phyloP scores from a whole-genome alignment of 2,329 filamentous ascomycete species.

The Diplocarpon mali region DNA sequence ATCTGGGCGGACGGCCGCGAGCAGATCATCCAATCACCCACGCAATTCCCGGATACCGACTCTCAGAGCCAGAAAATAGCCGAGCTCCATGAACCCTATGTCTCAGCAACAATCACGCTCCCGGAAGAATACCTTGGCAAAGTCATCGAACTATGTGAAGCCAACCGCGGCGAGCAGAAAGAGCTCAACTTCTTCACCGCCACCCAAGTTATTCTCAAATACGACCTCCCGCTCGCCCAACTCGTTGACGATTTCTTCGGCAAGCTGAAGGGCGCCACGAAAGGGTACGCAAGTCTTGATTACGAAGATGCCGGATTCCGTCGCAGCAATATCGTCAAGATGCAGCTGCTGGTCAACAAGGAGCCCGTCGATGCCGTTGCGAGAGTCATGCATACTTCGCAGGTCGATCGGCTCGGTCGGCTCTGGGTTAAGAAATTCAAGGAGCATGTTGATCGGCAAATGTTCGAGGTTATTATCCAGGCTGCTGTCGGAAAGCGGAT shows the following conservation, averaged over 20 bases:
- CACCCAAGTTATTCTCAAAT: slow-evolving; percentile 89
- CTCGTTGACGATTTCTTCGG: slow-evolving; percentile 96
- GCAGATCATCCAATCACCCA: slow-evolving; percentile 72
- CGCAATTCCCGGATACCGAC: slow-evolving; percentile 68
- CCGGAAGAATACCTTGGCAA: slow-evolving; percentile 90
- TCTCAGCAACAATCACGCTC: slow-evolving; percentile 75
- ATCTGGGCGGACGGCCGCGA: slow-evolving; percentile 68
- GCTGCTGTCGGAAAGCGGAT: slow-evolving; percentile 74
- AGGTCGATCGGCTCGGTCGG: slow-evolving; percentile 69
- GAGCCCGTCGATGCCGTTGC: slow-evolving; percentile 86
- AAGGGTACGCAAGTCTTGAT: slow-evolving; percentile 90
- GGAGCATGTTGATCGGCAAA: slow-evolving; percentile 88
- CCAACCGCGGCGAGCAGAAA: slow-evolving; percentile 76
- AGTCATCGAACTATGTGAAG: slow-evolving; percentile 90
- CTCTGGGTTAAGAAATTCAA: slow-evolving; percentile 95
- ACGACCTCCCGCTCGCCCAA: slow-evolving; percentile 77
- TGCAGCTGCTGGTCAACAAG: slow-evolving; percentile 91
- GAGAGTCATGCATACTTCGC: slow-evolving; percentile 75
- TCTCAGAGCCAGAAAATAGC: slow-evolving; percentile 38
- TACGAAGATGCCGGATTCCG: slow-evolving; percentile 94
- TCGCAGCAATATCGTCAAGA: slow-evolving; percentile 68
- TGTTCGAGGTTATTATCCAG: slow-evolving; percentile 96
- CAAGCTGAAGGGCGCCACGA: slow-evolving; percentile 85
- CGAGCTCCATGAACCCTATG: slow-evolving; percentile 62
- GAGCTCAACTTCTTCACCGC: slow-evolving; percentile 85